phyloP scores from a whole-genome alignment of 192 early-diverging fungal genomes.

The Coemansia sp. region DNA sequence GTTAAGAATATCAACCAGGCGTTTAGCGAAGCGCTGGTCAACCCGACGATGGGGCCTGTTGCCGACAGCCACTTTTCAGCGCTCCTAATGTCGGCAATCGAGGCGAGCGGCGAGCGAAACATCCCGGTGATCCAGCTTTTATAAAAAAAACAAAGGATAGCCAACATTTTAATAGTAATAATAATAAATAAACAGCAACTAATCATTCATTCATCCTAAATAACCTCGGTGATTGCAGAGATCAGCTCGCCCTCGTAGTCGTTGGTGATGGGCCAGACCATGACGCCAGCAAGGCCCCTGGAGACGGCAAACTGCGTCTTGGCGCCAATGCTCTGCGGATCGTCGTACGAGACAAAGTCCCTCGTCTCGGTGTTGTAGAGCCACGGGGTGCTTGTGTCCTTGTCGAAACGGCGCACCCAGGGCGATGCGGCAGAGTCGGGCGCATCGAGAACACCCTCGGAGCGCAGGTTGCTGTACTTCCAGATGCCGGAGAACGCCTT shows the following conservation, averaged over 20 bases:
- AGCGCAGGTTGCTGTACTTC: slow-evolving; percentile 64
- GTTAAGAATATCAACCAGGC: slow-evolving; percentile 6
- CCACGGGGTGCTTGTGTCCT: slow-evolving; percentile 66
- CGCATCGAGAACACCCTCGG: slow-evolving; percentile 54
- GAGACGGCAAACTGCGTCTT: slow-evolving; percentile 52
- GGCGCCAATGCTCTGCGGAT: slow-evolving; percentile 54
- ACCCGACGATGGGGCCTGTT: slow-evolving; percentile 10
- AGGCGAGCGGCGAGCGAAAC: slow-evolving; percentile 19
- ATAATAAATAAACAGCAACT: background rate
- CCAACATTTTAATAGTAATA: background rate
- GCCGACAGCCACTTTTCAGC: slow-evolving; percentile 26
- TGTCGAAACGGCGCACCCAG: slow-evolving; percentile 67
- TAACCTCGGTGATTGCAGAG: slow-evolving; percentile 10
- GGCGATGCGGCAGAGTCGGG: slow-evolving; percentile 53
- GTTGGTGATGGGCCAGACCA: slow-evolving; percentile 71
- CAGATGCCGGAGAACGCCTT: slow-evolving; percentile 64
- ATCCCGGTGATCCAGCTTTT: slow-evolving; percentile 30
- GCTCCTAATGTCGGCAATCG: slow-evolving; percentile 29
- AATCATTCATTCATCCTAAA: background rate
- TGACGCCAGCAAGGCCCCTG: slow-evolving; percentile 62
- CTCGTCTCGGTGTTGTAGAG: slow-evolving; percentile 63
- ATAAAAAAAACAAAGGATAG: too few relatives aligned
- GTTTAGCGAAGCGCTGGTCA: slow-evolving; percentile 18
- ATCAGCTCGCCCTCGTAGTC: slow-evolving; percentile 63
- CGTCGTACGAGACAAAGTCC: slow-evolving; percentile 72